phyloP scores from a whole-genome alignment of 2,329 filamentous ascomycete genomes.

The Clarireedia monteithiana region DNA sequence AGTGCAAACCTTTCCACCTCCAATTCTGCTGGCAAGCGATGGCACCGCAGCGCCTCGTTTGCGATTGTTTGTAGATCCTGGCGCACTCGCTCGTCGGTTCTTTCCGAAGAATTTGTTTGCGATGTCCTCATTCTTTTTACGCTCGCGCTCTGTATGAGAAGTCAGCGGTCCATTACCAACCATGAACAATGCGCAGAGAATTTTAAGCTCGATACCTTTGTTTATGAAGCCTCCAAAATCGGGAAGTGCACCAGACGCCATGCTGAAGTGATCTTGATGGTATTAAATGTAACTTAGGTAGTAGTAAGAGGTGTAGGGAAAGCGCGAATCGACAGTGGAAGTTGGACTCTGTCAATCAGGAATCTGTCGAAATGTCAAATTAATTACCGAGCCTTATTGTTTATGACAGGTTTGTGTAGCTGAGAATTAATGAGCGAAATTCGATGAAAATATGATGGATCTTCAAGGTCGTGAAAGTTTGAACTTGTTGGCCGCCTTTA shows the following conservation, averaged over 20 bases:
- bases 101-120: slow-evolving; percentile 65
- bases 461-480: too few species aligned
- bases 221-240: slow-evolving; percentile 29
- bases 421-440: too few species aligned
- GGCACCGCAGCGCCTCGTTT: slow-evolving; percentile 39
- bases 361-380: too few species aligned
- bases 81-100: slow-evolving; percentile 46
- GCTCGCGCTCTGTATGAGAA: slow-evolving; percentile 41
- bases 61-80: slow-evolving; percentile 39
- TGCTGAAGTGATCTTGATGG: slow-evolving; percentile 11
- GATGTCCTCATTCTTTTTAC: slow-evolving; percentile 64
- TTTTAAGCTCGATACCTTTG: slow-evolving; percentile 18
- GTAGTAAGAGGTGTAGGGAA: too few species aligned
- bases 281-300: background rate
- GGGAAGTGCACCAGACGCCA: slow-evolving; percentile 25
- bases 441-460: too few species aligned
- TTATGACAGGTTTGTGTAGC: too few species aligned
- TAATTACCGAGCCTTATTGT: too few species aligned
- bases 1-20: slow-evolving; percentile 57
- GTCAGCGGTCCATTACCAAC: slow-evolving; percentile 12
- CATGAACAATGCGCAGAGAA: background rate
- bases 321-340: too few species aligned
- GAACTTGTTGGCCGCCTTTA: too few species aligned
- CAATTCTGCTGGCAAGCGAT: slow-evolving; percentile 63
- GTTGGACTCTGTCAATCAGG: too few species aligned